phyloP scores from a whole-genome alignment of 306 rosid genomes.

The Quercus glauca region DNA sequence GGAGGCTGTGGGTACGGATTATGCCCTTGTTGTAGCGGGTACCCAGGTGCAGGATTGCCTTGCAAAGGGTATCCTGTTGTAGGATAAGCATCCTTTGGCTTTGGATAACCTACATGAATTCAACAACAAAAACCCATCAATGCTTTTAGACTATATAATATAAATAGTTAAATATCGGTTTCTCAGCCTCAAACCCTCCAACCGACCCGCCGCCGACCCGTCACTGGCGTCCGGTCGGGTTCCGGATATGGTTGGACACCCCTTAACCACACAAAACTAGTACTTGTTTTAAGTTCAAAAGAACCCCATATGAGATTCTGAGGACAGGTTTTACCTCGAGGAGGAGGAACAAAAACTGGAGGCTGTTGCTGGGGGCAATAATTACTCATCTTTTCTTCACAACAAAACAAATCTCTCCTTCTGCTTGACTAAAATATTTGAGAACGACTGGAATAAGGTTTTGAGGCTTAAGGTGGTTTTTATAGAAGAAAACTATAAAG shows the following conservation, averaged over 20 bases:
- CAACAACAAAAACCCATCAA: not conserved
- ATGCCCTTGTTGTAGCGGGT: slow-evolving; percentile 28
- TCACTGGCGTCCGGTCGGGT: too few relatives aligned
- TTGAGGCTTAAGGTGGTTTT: not conserved
- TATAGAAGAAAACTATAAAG: not conserved
- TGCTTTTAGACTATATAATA: too few relatives aligned
- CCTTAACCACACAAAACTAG: too few relatives aligned
- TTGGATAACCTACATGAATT: slow-evolving; percentile 38
- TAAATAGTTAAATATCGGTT: too few relatives aligned
- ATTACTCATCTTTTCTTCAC: slow-evolving; percentile 31
- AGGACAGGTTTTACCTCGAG: slow-evolving; percentile 35
- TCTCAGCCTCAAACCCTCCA: too few relatives aligned
- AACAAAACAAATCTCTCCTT: not conserved
- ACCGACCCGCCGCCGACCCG: too few relatives aligned
- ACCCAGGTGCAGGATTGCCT: slow-evolving; percentile 24
- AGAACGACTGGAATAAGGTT: not conserved
- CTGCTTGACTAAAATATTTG: not conserved
- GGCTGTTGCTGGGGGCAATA: slow-evolving; percentile 56
- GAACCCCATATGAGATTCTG: too few relatives aligned
- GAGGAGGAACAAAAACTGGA: slow-evolving; percentile 60
- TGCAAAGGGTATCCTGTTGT: slow-evolving; percentile 41
- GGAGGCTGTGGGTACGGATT: slow-evolving; percentile 10
- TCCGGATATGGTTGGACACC: too few relatives aligned
- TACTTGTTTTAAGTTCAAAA: too few relatives aligned
- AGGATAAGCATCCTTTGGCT: slow-evolving; percentile 55